These are phyloP conservation scores for Batkoa obscura DNA, from an alignment of 371 early-diverging fungal genomes.

Conservation along the genomic window DNA sequence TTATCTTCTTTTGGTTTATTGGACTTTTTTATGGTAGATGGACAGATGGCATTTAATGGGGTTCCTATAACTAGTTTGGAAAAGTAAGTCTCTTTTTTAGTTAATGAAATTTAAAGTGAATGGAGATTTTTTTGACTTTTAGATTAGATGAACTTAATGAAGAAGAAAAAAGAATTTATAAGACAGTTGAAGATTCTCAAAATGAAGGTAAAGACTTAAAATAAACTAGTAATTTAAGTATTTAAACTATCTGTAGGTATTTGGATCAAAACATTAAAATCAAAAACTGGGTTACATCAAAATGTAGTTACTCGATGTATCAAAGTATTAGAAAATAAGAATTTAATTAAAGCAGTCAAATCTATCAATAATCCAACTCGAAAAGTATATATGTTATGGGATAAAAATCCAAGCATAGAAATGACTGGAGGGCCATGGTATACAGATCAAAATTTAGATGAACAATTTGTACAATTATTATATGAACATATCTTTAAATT, in stretches of 20 bases:
- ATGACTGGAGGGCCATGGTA: conserved; percentile 97
- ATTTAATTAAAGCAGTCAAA: conserved; percentile 81
- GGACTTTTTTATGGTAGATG: background rate
- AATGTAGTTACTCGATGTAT: conserved; percentile 63
- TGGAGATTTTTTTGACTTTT: background rate
- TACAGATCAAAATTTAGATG: conserved; percentile 90
- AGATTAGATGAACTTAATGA: background rate
- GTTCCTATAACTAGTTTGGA: background rate
- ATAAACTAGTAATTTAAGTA: background rate
- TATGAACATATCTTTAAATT: conserved; percentile 52
- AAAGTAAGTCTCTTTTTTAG: background rate
- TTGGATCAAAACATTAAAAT: conserved; percentile 82
- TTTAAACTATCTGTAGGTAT: conserved; percentile 21
- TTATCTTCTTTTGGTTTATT: background rate
- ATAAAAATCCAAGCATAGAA: conserved; percentile 75
- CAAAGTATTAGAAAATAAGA: conserved; percentile 62
- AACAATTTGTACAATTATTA: conserved; percentile 77
- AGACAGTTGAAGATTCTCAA: background rate
- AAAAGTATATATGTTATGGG: conserved; percentile 87
- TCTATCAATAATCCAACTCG: conserved; percentile 83
- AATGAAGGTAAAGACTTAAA: background rate
- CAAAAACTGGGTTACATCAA: conserved; percentile 66
- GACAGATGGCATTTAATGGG: background rate
- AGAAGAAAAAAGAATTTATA: background rate
- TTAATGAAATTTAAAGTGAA: background rate